Evolutionary conservation across 176 grass and related monocot species (phyloP).

Genomic region (Thalia dealbata): DNA sequence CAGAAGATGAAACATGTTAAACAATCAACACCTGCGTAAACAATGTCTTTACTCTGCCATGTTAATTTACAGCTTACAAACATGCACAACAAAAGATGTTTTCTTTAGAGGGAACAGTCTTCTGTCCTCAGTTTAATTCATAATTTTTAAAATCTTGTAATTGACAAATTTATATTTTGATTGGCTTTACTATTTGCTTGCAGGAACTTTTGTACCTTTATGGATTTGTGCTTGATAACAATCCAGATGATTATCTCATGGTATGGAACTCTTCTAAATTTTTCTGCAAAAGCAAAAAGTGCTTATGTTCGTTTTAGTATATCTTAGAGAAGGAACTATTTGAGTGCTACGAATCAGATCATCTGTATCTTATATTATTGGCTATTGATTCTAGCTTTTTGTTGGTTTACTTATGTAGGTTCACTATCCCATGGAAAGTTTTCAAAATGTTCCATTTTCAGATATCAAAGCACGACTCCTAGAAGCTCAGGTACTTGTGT

Average conservation of each 20-base stretch:
- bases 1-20: neutral
- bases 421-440: slow-evolving; percentile 86
- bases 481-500: slow-evolving; percentile 66
- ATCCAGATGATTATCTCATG: slow-evolving; percentile 93
- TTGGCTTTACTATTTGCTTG: slow-evolving; percentile 22
- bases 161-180: slow-evolving; percentile 11
- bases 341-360: too few species aligned
- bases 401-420: slow-evolving; percentile 39
- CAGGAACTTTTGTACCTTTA: slow-evolving; percentile 94
- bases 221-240: slow-evolving; percentile 84
- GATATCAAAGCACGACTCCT: slow-evolving; percentile 53
- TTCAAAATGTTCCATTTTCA: slow-evolving; percentile 43
- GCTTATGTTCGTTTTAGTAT: neutral
- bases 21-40: neutral
- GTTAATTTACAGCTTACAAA: neutral
- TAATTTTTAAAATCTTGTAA: neutral
- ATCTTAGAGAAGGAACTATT: neutral
- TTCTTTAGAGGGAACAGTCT: neutral
- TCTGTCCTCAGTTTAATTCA: neutral
- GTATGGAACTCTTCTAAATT: slow-evolving; percentile 29
- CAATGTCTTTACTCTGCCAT: neutral
- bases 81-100: neutral
- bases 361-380: neutral
- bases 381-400: slow-evolving; percentile 1
- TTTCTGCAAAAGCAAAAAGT: slow-evolving; percentile 21